Base-by-base conservation (phyloP, 352 stramenopile species). In the Phytopythium montanum region DNA sequence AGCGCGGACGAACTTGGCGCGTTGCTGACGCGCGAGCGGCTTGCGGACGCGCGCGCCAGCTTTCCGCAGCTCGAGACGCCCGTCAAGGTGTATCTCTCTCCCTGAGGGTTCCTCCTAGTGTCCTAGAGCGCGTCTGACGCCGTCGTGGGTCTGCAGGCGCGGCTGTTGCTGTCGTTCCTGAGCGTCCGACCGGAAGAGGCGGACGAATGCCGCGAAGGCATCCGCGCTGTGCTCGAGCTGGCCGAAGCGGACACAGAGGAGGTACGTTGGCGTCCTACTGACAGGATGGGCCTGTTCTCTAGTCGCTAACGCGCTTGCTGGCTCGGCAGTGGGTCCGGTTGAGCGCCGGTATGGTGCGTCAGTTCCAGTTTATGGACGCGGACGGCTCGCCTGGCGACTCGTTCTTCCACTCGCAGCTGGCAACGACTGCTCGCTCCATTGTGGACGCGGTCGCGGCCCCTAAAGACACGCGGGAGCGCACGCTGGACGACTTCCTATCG, bases 401-500 rank as follows among this genome's bases (percentile, higher is more conserved):
- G 46, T 92, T 87, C 66, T 73, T 89, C n/a, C 75, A 88, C 49
- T 59, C 78, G 34, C 73, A 87, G 38, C 67, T 92, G 21, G 69
- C 72, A 36, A 61, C 60, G 29, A 82, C 79, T 0, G 71, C 65
- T 4, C 64, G 57, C 0, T 74, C 72, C 31, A 75, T 92, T 60
- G 59, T 90, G 31, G 62, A 74, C 5, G 56, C 67, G 1, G 70
- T 89, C 14, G 55, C 61, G n/a, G n/a, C 29, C 4, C 44, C 64
- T 0, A 50, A 50, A 8, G 34, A 60, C 19, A 61, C 63, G 38
- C 69, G 68, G n/a, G 54, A 45, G 45, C 25, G 59, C 36, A 61
- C 61, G 19, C 48, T 72, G 13, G 79, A 88, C 36, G 78, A 90
- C 55, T 81, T 82, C 19, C 83, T 88, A 51, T 87, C 73, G 42